Conservation (phyloP, 352 stramenopile species). For the Phytophthora quininea region DNA sequence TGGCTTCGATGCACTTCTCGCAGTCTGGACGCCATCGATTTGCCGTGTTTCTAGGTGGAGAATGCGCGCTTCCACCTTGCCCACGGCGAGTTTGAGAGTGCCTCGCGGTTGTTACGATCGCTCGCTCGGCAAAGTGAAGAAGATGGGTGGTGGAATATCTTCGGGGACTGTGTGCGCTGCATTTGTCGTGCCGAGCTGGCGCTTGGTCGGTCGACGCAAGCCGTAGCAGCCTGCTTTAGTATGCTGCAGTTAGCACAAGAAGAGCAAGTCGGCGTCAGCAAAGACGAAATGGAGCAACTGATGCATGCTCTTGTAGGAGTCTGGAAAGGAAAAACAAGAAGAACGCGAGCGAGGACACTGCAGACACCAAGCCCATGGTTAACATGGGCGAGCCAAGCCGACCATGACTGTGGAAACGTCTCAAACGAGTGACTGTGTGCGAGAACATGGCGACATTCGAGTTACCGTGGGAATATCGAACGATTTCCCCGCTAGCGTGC, state of each 20-base stretch:
- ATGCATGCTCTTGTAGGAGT: conserved; percentile 53
- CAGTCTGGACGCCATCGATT: conserved; percentile 74
- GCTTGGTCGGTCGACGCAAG: conserved; percentile 56
- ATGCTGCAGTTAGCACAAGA: conserved; percentile 63
- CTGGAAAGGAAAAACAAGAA: conserved; percentile 19
- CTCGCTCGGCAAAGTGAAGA: conserved; percentile 75
- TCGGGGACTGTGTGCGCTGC: conserved; percentile 51
- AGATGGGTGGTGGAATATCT: conserved; percentile 79
- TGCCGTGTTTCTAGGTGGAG: conserved; percentile 73
- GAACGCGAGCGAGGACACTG: neutral
- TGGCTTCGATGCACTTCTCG: conserved; percentile 80
- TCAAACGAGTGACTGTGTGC: conserved; percentile 41
- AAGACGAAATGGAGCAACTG: conserved; percentile 53
- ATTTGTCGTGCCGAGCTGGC: conserved; percentile 68
- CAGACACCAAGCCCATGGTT: conserved; percentile 22
- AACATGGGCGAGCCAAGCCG: conserved; percentile 58
- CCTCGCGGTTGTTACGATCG: conserved; percentile 66
- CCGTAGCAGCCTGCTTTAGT: conserved; percentile 64
- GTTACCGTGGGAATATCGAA: conserved; percentile 62
- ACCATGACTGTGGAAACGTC: conserved; percentile 61
- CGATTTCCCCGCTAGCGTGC: conserved; percentile 61
- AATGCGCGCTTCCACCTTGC: conserved; percentile 73
- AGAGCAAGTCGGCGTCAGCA: conserved; percentile 50
- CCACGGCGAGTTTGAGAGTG: conserved; percentile 64
- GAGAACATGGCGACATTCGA: conserved; percentile 64